phyloP scores from a whole-genome alignment of 495 filamentous ascomycete genomes.

The Sporormia fimetaria region DNA sequence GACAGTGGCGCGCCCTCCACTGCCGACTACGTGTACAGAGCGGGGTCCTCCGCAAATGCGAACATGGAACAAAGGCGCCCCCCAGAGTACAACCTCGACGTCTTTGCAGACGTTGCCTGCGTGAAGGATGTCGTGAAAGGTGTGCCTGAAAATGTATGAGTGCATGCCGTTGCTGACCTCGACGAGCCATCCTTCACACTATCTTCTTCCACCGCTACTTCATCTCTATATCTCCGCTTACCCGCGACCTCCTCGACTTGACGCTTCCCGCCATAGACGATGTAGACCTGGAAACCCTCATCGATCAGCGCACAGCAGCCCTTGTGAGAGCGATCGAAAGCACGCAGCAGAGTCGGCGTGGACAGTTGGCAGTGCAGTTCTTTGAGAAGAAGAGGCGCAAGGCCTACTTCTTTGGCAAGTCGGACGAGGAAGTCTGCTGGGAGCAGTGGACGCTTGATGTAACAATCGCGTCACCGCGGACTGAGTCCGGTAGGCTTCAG shows the following conservation, averaged over 20 bases:
- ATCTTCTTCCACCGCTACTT: constrained; percentile 99
- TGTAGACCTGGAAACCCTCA: constrained; percentile 78
- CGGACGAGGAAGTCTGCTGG: constrained; percentile 91
- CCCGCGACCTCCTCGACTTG: constrained; percentile 82
- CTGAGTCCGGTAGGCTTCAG: constrained; percentile 61
- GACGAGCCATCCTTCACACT: constrained; percentile 79
- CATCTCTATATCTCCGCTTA: constrained; percentile 68
- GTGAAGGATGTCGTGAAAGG: constrained; percentile 90
- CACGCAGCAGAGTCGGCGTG: constrained; percentile 43
- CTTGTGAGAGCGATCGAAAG: constrained; percentile 51
- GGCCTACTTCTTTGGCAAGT: constrained; percentile 52
- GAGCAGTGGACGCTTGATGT: constrained; percentile 91
- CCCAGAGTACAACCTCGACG: constrained; percentile 35
- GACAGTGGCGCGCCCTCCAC: not conserved
- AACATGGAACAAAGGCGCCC: constrained; percentile 32
- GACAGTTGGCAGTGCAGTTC: constrained; percentile 79
- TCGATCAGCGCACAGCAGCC: constrained; percentile 70
- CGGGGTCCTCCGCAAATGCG: constrained; percentile 15
- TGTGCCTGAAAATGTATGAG: constrained; percentile 32
- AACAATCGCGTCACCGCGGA: constrained; percentile 75
- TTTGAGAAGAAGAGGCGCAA: constrained; percentile 85
- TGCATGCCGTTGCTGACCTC: not conserved
- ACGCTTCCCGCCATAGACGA: constrained; percentile 85
- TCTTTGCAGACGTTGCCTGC: constrained; percentile 36
- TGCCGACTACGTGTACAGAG: not conserved